Evolutionary conservation across 805 yeast species (phyloP).

Genomic region (Suhomyces faveliae): DNA sequence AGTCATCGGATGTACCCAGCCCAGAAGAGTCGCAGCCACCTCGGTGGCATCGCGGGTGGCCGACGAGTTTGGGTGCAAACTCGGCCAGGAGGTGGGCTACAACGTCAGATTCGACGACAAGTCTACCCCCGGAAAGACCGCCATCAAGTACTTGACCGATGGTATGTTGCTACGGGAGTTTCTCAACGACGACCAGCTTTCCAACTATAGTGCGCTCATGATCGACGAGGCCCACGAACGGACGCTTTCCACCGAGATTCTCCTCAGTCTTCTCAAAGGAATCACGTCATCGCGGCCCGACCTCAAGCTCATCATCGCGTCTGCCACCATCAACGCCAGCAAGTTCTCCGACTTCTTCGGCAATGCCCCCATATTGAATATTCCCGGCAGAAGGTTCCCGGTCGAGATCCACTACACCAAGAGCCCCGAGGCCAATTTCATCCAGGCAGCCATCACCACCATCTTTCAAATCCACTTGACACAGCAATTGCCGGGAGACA

Average conservation of each 20-base stretch:
- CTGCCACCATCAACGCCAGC: conserved; percentile 92
- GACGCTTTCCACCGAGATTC: conserved; percentile 83
- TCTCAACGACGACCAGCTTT: conserved; percentile 67
- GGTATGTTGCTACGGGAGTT: conserved; percentile 92
- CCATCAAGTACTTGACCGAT: conserved; percentile 89
- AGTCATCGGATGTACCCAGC: conserved; percentile 86
- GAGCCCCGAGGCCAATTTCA: conserved; percentile 87
- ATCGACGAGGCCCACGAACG: conserved; percentile 98
- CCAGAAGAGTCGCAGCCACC: conserved; percentile 92
- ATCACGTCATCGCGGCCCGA: conserved; percentile 63
- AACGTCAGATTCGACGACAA: conserved; percentile 83
- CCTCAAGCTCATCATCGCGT: conserved; percentile 74
- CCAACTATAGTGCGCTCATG: conserved; percentile 76
- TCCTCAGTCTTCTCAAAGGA: conserved; percentile 78
- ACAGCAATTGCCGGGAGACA: conserved; percentile 72
- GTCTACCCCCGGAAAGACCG: conserved; percentile 56
- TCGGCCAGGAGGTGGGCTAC: conserved; percentile 92
- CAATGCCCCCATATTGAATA: conserved; percentile 79
- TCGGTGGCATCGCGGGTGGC: conserved; percentile 91
- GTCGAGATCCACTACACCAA: conserved; percentile 82
- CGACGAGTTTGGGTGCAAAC: conserved; percentile 73
- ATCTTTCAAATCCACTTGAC: conserved; percentile 82
- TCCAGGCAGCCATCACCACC: conserved; percentile 86
- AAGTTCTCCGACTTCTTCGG: conserved; percentile 80
- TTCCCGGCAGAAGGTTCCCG: conserved; percentile 93